phyloP scores from a whole-genome alignment of 176 grass and related monocot species.

The Triticum aestivum region DNA sequence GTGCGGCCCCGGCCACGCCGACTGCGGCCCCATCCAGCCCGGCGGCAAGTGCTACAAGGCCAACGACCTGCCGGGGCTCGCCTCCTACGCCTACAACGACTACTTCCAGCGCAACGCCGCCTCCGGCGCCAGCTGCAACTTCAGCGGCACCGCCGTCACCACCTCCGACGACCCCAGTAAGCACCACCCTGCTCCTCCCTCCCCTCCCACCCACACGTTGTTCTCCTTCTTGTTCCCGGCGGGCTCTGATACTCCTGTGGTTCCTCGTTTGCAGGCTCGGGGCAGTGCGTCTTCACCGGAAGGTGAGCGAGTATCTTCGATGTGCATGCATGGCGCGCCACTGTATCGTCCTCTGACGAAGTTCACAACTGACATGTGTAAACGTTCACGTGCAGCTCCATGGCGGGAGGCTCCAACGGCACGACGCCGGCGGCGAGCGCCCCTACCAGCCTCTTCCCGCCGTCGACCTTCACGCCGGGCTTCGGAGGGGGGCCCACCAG shows the following conservation, averaged over 20 bases:
- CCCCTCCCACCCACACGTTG: not conserved
- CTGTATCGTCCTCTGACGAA: not conserved
- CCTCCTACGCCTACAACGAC: conserved; percentile 96
- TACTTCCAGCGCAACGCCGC: conserved; percentile 59
- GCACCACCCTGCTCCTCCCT: not conserved
- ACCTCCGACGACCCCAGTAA: conserved; percentile 70
- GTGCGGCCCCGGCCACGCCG: conserved; percentile 64
- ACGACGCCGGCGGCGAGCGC: conserved; percentile 39
- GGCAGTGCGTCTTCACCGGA: conserved; percentile 71
- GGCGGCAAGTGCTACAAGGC: conserved; percentile 68
- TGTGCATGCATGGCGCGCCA: not conserved
- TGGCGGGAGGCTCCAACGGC: conserved; percentile 29
- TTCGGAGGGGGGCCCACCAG: conserved; percentile 24
- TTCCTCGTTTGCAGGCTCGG: conserved; percentile 55
- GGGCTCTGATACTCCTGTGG: not conserved
- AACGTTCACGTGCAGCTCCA: conserved; percentile 19
- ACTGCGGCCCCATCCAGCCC: conserved; percentile 70
- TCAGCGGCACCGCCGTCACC: conserved; percentile 53
- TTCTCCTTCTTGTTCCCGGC: not conserved
- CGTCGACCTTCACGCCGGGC: conserved; percentile 29
- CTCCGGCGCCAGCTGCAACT: conserved; percentile 55
- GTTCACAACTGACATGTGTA: not conserved
- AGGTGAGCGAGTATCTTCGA: conserved; percentile 31
- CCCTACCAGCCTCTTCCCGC: conserved; percentile 33
- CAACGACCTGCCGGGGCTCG: conserved; percentile 60